These are phyloP conservation scores for Hysterangium stoloniferum DNA, from an alignment of 768 basidiomycete genomes.

Conservation along the genomic window DNA sequence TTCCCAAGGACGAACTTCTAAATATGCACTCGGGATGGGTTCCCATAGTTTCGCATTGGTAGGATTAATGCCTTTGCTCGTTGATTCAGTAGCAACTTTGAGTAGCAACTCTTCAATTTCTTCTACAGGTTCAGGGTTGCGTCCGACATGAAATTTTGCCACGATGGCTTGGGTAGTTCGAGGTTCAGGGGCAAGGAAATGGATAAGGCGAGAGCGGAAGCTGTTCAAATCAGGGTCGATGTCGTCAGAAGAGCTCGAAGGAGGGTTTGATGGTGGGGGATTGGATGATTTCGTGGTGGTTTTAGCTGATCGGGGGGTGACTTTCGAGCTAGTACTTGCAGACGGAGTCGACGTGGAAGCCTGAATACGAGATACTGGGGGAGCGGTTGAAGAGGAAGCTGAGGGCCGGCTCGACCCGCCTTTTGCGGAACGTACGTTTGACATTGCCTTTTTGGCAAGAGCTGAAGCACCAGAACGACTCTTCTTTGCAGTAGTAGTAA, in stretches of 20 bases:
- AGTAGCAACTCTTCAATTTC: slow-evolving; percentile 3
- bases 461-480: slow-evolving; percentile 24
- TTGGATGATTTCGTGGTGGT: slow-evolving; percentile 48
- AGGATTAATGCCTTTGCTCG: neutral
- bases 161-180: slow-evolving; percentile 6
- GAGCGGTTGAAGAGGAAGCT: slow-evolving; percentile 17
- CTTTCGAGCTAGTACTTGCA: neutral
- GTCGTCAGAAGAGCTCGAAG: neutral
- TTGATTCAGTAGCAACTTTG: slow-evolving; percentile 2
- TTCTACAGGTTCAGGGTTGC: neutral
- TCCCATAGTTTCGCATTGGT: slow-evolving; percentile 34
- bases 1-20: slow-evolving; percentile 62
- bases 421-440: slow-evolving; percentile 11
- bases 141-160: neutral
- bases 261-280: slow-evolving; percentile 29
- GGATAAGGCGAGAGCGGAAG: slow-evolving; percentile 8
- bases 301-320: slow-evolving; percentile 33
- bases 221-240: slow-evolving; percentile 1
- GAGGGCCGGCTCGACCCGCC: slow-evolving; percentile 23
- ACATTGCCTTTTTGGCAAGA: slow-evolving; percentile 3
- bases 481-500: slow-evolving; percentile 28
- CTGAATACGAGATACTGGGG: slow-evolving; percentile 22
- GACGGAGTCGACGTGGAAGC: slow-evolving; percentile 17
- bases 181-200: slow-evolving; percentile 6
- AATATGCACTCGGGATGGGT: slow-evolving; percentile 53